A percentile compares a stretch with the other conserved stretches of the same genome.
Evolutionary conservation across 2,329 filamentous ascomycete genomes (phyloP).

Genomic region (Zelopaecilomyces penicillatus): DNA sequence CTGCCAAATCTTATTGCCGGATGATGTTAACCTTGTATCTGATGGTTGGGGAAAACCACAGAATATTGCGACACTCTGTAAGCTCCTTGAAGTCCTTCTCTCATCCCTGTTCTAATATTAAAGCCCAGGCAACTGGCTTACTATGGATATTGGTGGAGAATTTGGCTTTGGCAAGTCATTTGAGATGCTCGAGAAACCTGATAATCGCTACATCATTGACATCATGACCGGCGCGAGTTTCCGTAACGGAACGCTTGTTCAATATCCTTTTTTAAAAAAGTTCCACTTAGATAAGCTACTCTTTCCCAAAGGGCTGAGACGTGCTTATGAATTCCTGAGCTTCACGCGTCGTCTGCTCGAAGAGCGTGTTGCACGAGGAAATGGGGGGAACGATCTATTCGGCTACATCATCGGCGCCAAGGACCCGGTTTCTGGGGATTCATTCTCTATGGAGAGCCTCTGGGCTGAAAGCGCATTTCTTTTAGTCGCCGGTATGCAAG

Average conservation of each 20-base stretch:
- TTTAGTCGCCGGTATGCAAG: constrained; percentile 17
- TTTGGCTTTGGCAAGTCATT: constrained; percentile 7
- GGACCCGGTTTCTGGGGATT: neutral
- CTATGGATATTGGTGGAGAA: constrained; percentile 6
- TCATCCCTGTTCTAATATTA: too few relatives aligned
- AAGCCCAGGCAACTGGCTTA: neutral
- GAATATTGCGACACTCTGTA: neutral
- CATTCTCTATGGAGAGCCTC: neutral
- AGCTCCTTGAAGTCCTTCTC: too few relatives aligned
- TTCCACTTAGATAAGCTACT: constrained; percentile 7
- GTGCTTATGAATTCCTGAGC: constrained; percentile 5
- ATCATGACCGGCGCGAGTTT: constrained; percentile 12
- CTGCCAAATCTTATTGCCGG: neutral
- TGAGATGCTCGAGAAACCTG: constrained; percentile 2
- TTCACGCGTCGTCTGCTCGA: constrained; percentile 8
- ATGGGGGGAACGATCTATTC: neutral
- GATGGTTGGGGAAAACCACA: neutral
- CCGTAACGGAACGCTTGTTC: constrained; percentile 11
- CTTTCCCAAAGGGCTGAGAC: constrained; percentile 8
- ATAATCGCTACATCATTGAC: neutral
- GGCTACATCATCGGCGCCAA: neutral
- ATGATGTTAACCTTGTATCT: neutral
- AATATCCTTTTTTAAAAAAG: constrained; percentile 4
- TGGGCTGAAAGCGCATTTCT: neutral
- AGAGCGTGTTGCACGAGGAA: constrained; percentile 1